Evolutionary conservation across 352 stramenopile genomes (phyloP).

Genomic region (Pythium aquatile): DNA sequence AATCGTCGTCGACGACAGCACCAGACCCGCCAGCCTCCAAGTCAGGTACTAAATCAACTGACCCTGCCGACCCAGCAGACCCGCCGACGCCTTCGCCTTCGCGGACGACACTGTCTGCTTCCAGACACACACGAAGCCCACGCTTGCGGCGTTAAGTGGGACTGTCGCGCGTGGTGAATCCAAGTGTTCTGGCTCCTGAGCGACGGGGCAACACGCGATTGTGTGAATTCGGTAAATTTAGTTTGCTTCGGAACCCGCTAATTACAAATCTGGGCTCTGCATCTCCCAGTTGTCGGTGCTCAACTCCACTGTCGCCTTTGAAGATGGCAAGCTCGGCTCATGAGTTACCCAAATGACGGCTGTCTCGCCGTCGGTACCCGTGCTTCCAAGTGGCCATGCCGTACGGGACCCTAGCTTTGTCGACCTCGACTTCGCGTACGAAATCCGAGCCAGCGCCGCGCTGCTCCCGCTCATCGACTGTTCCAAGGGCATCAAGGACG

Average conservation of each 20-base stretch:
- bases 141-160: background rate
- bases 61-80: background rate
- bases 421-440: constrained; percentile 3
- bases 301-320: background rate
- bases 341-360: background rate
- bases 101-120: background rate
- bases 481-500: constrained; percentile 21
- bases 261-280: background rate
- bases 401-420: background rate
- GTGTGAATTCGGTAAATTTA: background rate
- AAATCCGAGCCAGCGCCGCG: constrained; percentile 8
- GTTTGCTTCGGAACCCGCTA: background rate
- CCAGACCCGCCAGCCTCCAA: background rate
- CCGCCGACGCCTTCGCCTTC: background rate
- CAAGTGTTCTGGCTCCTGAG: background rate
- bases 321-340: background rate
- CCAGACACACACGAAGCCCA: background rate
- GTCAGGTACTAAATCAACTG: background rate
- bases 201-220: background rate
- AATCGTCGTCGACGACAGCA: background rate
- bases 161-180: background rate
- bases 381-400: background rate
- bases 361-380: background rate
- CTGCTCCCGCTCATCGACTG: constrained; percentile 14
- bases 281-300: too few relatives aligned